A percentile compares a stretch with the other conserved stretches of the same genome.
These are phyloP conservation scores for Meyerozyma elateridarum DNA, from an alignment of 1,139 yeast species.

Conservation along the genomic window DNA sequence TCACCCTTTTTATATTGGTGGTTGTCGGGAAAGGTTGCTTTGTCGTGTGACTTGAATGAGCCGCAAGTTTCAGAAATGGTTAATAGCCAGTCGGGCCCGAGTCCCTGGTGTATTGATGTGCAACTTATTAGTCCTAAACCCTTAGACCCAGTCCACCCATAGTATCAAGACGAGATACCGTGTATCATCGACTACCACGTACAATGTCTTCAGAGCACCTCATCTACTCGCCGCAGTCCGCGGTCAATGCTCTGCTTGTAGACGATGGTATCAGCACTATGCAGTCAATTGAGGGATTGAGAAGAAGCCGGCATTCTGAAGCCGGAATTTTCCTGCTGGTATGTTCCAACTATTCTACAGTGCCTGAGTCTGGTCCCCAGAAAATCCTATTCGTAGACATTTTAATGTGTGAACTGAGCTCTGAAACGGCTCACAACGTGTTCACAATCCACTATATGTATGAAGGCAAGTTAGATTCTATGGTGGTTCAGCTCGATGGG, in stretches of 20 bases:
- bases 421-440: background rate
- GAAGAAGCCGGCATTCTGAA: background rate
- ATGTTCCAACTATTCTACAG: background rate
- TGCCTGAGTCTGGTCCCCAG: background rate
- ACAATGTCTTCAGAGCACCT: constrained; percentile 1
- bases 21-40: background rate
- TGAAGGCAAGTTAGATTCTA: constrained; percentile 3
- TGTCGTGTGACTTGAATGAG: constrained; percentile 1
- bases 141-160: too few relatives aligned
- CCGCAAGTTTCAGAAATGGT: constrained; percentile 1
- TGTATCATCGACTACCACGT: too few relatives aligned
- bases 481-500: too few relatives aligned
- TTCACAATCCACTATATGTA: too few relatives aligned
- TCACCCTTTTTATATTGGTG: too few relatives aligned
- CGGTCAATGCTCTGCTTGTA: background rate
- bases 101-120: too few relatives aligned
- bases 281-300: constrained; percentile 1
- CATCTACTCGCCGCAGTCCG: background rate
- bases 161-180: too few relatives aligned
- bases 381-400: background rate
- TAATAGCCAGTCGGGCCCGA: background rate
- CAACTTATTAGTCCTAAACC: too few relatives aligned
- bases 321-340: background rate
- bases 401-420: background rate
- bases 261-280: constrained; percentile 1